Conservation (phyloP, 805 yeast species). For the Candida methanosorbosa region DNA sequence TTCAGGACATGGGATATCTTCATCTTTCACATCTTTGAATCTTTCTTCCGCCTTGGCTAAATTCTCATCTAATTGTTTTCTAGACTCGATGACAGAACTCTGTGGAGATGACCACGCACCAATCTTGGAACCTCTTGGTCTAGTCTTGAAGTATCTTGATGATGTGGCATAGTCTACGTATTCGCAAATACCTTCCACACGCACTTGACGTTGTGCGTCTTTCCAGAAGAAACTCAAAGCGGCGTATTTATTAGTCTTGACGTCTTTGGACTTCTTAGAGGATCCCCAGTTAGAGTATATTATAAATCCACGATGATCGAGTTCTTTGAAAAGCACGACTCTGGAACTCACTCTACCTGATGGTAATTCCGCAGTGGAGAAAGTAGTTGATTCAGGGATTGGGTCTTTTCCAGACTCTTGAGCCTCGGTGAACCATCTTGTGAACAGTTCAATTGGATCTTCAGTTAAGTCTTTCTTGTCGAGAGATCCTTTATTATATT, state of each 20-base stretch:
- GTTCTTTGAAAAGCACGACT: constrained; percentile 79
- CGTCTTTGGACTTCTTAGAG: constrained; percentile 73
- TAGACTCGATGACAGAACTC: constrained; percentile 44
- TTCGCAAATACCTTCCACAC: constrained; percentile 84
- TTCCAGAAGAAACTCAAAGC: constrained; percentile 91
- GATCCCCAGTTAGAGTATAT: constrained; percentile 88
- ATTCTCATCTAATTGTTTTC: constrained; percentile 55
- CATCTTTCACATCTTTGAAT: constrained; percentile 45
- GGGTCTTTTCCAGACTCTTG: constrained; percentile 39
- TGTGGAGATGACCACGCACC: constrained; percentile 99
- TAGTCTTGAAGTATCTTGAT: constrained; percentile 68
- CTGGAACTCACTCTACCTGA: constrained; percentile 86
- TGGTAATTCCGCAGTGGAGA: constrained; percentile 86
- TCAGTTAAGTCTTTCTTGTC: constrained; percentile 40
- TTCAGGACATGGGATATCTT: constrained; percentile 81
- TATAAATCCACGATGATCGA: constrained; percentile 77
- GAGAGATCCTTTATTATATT: constrained; percentile 64
- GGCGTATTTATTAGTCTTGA: constrained; percentile 65
- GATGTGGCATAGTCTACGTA: constrained; percentile 65
- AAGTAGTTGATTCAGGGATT: constrained; percentile 75
- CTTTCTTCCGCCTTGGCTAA: constrained; percentile 40
- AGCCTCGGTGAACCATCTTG: constrained; percentile 80
- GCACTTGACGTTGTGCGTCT: constrained; percentile 80
- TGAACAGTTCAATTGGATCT: constrained; percentile 73
- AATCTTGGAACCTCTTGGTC: constrained; percentile 88